These are phyloP conservation scores for Hymenoscyphus occultus DNA, from an alignment of 2,329 filamentous ascomycete genomes.

Conservation along the genomic window DNA sequence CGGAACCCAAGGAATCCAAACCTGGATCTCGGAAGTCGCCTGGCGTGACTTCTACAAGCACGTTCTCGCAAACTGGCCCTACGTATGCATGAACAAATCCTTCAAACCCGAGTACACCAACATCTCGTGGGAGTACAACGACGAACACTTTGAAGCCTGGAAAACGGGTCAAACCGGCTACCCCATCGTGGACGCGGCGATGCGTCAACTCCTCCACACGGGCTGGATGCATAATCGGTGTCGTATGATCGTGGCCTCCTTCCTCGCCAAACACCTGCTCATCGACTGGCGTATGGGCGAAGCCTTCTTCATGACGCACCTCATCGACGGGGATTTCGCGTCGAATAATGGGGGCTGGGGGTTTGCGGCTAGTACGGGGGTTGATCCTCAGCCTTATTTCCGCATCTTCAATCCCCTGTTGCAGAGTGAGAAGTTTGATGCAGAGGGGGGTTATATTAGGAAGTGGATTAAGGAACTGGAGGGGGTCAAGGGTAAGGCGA, in stretches of 20 bases:
- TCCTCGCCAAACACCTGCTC: slow-evolving; percentile 75
- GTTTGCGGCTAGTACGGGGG: slow-evolving; percentile 62
- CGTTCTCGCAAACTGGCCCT: slow-evolving; percentile 81
- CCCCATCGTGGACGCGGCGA: slow-evolving; percentile 82
- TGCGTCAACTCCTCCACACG: slow-evolving; percentile 68
- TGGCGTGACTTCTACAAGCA: slow-evolving; percentile 90
- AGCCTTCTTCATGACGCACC: slow-evolving; percentile 75
- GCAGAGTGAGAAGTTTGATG: slow-evolving; percentile 85
- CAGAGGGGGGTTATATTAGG: slow-evolving; percentile 73
- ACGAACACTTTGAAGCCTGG: slow-evolving; percentile 70
- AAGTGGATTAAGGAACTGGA: slow-evolving; percentile 77
- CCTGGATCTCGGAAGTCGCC: slow-evolving; percentile 79
- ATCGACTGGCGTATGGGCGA: slow-evolving; percentile 84
- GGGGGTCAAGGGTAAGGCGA: slow-evolving; percentile 60
- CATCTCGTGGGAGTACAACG: slow-evolving; percentile 77
- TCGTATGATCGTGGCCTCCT: slow-evolving; percentile 80
- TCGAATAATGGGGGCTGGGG: slow-evolving; percentile 38
- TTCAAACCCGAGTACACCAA: slow-evolving; percentile 84
- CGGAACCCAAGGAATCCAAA: slow-evolving; percentile 61
- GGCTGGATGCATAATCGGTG: slow-evolving; percentile 84
- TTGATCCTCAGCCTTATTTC: slow-evolving; percentile 88
- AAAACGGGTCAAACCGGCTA: slow-evolving; percentile 71
- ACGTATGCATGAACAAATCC: slow-evolving; percentile 73
- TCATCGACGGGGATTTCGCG: slow-evolving; percentile 38
- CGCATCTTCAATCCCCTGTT: slow-evolving; percentile 83